Evolutionary conservation across 257 asterid species (phyloP).

Genomic region (Rehmannia glutinosa): DNA sequence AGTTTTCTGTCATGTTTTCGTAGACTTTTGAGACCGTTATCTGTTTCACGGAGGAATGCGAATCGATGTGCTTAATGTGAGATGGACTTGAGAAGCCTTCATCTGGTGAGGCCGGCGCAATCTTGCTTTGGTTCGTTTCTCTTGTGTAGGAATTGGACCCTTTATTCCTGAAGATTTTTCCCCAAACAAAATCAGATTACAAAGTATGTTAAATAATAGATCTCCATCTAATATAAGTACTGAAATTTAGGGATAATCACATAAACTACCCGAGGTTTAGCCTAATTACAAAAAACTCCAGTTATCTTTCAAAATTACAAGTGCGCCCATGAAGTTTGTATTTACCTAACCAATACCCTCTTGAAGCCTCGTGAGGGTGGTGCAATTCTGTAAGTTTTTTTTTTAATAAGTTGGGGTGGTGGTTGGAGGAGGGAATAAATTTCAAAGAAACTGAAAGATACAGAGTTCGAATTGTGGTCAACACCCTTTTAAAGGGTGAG

Average conservation of each 20-base stretch:
- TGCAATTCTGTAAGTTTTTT: too few relatives aligned
- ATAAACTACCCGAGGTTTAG: not conserved
- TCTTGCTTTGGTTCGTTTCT: conserved; percentile 61
- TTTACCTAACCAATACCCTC: too few relatives aligned
- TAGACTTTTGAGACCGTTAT: not conserved
- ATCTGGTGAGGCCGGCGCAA: conserved; percentile 54
- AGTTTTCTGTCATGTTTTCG: conserved; percentile 18
- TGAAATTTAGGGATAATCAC: too few relatives aligned
- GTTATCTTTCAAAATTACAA: not conserved
- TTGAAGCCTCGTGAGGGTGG: too few relatives aligned
- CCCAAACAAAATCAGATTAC: not conserved
- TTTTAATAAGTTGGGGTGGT: too few relatives aligned
- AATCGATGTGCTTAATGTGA: conserved; percentile 20
- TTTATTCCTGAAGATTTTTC: conserved; percentile 34
- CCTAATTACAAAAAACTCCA: not conserved
- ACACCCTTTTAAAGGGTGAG: too few relatives aligned
- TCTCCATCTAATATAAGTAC: too few relatives aligned
- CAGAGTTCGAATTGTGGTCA: too few relatives aligned
- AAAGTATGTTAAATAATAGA: too few relatives aligned
- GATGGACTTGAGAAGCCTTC: too few relatives aligned
- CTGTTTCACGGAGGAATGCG: conserved; percentile 21
- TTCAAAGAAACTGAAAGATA: too few relatives aligned
- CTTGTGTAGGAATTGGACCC: conserved; percentile 31
- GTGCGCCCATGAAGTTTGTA: not conserved
- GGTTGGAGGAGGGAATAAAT: too few relatives aligned